Evolutionary conservation across 352 stramenopile genomes (phyloP).

Genomic region (Pythium biforme): DNA sequence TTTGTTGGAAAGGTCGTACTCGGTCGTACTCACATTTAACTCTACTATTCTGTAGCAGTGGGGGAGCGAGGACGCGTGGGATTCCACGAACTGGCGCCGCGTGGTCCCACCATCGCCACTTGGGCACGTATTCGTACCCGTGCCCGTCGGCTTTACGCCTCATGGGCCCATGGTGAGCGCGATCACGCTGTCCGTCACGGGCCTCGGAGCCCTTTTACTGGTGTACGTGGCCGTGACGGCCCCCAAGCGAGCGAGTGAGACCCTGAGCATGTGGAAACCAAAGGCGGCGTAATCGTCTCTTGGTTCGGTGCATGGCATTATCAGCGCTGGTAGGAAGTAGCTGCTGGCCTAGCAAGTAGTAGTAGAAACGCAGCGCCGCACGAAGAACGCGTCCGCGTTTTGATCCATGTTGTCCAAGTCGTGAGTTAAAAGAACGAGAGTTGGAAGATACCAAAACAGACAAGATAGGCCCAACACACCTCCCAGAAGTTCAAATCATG

Average conservation of each 20-base stretch:
- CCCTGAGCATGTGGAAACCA: constrained; percentile 10
- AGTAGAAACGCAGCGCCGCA: no score
- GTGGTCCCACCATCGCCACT: constrained; percentile 12
- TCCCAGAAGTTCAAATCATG: no score
- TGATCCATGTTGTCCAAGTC: no score
- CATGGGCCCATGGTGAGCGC: constrained; percentile 21
- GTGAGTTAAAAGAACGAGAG: no score
- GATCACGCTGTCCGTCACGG: constrained; percentile 25
- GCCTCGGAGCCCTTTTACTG: constrained; percentile 24
- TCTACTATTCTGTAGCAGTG: constrained; percentile 2
- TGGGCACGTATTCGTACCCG: not conserved
- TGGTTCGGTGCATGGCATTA: not conserved
- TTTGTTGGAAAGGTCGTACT: not conserved
- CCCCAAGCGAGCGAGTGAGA: not conserved
- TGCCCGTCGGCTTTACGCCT: constrained; percentile 24
- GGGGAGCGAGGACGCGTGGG: not conserved
- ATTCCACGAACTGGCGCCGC: constrained; percentile 5
- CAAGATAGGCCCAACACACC: no score
- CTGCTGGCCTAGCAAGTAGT: no score
- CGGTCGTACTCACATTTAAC: not conserved
- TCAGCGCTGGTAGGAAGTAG: no score
- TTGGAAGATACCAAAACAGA: no score
- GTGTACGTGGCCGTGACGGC: constrained; percentile 15
- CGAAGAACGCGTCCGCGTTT: no score
- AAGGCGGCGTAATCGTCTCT: not conserved